These are phyloP conservation scores for Circinella minor DNA, from an alignment of 371 early-diverging fungal species.

Conservation along the genomic window DNA sequence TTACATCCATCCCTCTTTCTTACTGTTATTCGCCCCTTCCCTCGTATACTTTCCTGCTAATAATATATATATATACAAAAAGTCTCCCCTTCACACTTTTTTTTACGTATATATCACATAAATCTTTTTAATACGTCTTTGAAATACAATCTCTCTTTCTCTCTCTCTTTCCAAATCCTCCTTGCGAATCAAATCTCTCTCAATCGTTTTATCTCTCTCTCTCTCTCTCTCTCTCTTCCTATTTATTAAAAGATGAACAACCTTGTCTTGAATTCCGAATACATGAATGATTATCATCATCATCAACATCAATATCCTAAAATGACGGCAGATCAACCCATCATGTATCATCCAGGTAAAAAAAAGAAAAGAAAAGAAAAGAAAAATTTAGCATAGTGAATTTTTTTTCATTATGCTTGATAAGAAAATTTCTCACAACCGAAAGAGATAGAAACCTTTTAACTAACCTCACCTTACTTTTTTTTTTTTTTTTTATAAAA, in stretches of 20 bases:
- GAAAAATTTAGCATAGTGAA: too few relatives aligned
- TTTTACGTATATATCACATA: too few relatives aligned
- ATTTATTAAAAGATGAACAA: slow-evolving; percentile 15
- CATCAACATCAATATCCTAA: slow-evolving; percentile 25
- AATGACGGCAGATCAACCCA: slow-evolving; percentile 25
- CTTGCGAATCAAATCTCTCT: too few relatives aligned
- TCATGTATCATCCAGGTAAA: slow-evolving; percentile 38
- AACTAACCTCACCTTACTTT: not conserved
- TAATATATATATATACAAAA: not conserved
- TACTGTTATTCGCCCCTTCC: not conserved
- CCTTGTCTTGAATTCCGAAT: slow-evolving; percentile 29
- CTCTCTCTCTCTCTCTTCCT: slow-evolving; percentile 7
- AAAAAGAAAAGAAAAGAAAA: not conserved
- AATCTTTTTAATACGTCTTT: too few relatives aligned
- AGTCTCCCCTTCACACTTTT: not conserved
- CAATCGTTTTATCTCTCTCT: not conserved
- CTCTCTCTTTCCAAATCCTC: too few relatives aligned
- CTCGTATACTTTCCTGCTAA: not conserved
- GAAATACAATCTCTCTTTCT: not conserved
- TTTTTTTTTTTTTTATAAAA: too few relatives aligned
- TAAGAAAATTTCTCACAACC: not conserved
- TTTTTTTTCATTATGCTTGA: too few relatives aligned
- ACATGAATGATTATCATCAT: slow-evolving; percentile 33
- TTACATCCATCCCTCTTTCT: not conserved
- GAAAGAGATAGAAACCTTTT: not conserved